Percentiles rank a stretch among this genome's conserved stretches.
These are phyloP conservation scores for Coemansia sp. DNA, from an alignment of 192 early-diverging fungal species.

Conservation along the genomic window DNA sequence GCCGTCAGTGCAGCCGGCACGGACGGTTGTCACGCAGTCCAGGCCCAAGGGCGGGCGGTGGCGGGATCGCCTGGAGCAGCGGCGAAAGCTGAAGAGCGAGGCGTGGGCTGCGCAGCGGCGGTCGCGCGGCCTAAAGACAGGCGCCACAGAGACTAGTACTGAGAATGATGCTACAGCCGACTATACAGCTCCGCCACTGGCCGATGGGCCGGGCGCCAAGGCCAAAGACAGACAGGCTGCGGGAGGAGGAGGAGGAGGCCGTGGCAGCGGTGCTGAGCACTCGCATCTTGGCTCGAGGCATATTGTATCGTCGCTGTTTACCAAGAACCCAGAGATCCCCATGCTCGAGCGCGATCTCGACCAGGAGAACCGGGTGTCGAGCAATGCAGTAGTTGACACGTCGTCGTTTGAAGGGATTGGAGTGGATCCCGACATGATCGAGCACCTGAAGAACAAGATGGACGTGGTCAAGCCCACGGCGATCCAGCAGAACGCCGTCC, in stretches of 20 bases:
- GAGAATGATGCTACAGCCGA: not conserved
- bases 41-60: slow-evolving; percentile 38
- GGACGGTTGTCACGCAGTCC: slow-evolving; percentile 14
- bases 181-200: not conserved
- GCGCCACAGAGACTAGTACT: not conserved
- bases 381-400: slow-evolving; percentile 42
- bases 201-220: not conserved
- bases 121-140: not conserved
- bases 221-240: too few species aligned
- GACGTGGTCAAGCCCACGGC: slow-evolving; percentile 73
- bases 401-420: slow-evolving; percentile 72
- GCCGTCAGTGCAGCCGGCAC: slow-evolving; percentile 1
- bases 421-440: slow-evolving; percentile 61
- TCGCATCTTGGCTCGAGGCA: slow-evolving; percentile 53
- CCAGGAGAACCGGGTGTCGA: slow-evolving; percentile 32
- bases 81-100: slow-evolving; percentile 22
- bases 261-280: slow-evolving; percentile 26
- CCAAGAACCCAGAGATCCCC: slow-evolving; percentile 61
- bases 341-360: slow-evolving; percentile 5
- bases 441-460: slow-evolving; percentile 67
- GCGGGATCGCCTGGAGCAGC: slow-evolving; percentile 44
- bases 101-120: slow-evolving; percentile 24
- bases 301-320: slow-evolving; percentile 77
- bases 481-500: slow-evolving; percentile 85
- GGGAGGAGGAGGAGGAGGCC: slow-evolving; percentile 3